phyloP scores from a whole-genome alignment of 2,329 filamentous ascomycete genomes.

The Phoma sp. region DNA sequence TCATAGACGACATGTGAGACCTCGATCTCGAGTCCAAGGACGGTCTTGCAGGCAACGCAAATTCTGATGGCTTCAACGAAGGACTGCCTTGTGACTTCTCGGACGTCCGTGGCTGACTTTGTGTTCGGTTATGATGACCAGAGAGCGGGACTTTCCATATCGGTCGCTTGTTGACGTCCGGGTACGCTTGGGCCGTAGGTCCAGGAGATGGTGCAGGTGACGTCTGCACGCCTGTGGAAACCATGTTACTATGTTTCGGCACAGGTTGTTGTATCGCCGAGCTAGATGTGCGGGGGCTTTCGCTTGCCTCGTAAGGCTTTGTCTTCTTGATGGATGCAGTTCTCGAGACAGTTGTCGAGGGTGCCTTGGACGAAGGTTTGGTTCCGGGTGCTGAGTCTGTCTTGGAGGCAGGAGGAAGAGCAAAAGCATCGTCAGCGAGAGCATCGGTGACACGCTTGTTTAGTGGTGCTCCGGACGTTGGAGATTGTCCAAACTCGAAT shows the following conservation, averaged over 20 bases:
- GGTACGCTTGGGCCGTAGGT: constrained; percentile 39
- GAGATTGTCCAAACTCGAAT: constrained; percentile 73
- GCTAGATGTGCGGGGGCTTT: constrained; percentile 32
- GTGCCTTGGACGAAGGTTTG: constrained; percentile 38
- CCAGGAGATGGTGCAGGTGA: constrained; percentile 56
- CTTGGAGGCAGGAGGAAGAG: constrained; percentile 49
- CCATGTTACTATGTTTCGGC: constrained; percentile 60
- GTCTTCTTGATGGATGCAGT: constrained; percentile 42
- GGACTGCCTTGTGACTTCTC: constrained; percentile 47
- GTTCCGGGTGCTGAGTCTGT: constrained; percentile 36
- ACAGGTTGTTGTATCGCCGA: constrained; percentile 51
- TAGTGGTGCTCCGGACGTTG: constrained; percentile 56
- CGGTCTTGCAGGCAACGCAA: constrained; percentile 49
- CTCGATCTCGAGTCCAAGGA: constrained; percentile 57
- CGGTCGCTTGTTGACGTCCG: constrained; percentile 52
- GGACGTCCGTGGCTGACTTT: constrained; percentile 57
- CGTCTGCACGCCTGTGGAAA: constrained; percentile 84
- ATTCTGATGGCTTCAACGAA: constrained; percentile 45
- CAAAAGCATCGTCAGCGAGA: constrained; percentile 85
- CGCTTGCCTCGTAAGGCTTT: constrained; percentile 17
- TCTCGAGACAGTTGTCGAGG: constrained; percentile 40
- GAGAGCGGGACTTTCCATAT: constrained; percentile 61
- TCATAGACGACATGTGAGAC: constrained; percentile 57
- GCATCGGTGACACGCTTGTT: constrained; percentile 74
- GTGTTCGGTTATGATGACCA: constrained; percentile 53